Conservation (phyloP, 306 rosid species). For the Ammopiptanthus mongolicus region DNA sequence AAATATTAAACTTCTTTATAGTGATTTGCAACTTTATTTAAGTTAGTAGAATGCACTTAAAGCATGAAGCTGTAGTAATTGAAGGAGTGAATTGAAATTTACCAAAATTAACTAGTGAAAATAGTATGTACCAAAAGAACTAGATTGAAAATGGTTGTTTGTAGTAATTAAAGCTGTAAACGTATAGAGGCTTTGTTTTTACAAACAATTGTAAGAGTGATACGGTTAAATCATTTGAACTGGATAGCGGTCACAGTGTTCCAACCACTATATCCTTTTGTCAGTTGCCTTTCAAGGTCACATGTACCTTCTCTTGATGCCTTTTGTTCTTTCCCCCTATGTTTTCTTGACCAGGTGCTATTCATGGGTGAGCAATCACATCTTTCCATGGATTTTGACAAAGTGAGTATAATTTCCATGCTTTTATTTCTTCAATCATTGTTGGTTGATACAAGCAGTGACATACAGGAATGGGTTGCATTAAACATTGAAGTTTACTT, state of each 20-base stretch:
- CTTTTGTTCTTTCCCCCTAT: slow-evolving; percentile 12
- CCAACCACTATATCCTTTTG: slow-evolving; percentile 9
- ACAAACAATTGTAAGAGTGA: background rate
- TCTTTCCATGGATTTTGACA: slow-evolving; percentile 88
- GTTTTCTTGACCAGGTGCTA: slow-evolving; percentile 48
- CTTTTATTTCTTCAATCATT: slow-evolving; percentile 13
- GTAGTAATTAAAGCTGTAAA: slow-evolving; percentile 3
- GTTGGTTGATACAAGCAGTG: slow-evolving; percentile 18
- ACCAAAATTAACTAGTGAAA: background rate
- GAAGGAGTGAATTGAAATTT: background rate
- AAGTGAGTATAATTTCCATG: slow-evolving; percentile 53
- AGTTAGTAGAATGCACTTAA: background rate
- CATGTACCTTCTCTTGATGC: slow-evolving; percentile 20
- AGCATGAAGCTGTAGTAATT: background rate
- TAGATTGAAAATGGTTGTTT: background rate
- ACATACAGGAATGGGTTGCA: slow-evolving; percentile 7
- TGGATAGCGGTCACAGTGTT: slow-evolving; percentile 3
- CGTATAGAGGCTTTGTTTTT: background rate
- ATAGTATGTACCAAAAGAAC: background rate
- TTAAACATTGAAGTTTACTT: slow-evolving; percentile 17
- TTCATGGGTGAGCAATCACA: slow-evolving; percentile 96
- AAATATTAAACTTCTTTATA: slow-evolving; percentile 12
- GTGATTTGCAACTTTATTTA: background rate
- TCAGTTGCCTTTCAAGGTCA: slow-evolving; percentile 15
- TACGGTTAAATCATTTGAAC: slow-evolving; percentile 1